Evolutionary conservation across 2,329 filamentous ascomycete genomes (phyloP).

Genomic region (Fusarium subglutinans): DNA sequence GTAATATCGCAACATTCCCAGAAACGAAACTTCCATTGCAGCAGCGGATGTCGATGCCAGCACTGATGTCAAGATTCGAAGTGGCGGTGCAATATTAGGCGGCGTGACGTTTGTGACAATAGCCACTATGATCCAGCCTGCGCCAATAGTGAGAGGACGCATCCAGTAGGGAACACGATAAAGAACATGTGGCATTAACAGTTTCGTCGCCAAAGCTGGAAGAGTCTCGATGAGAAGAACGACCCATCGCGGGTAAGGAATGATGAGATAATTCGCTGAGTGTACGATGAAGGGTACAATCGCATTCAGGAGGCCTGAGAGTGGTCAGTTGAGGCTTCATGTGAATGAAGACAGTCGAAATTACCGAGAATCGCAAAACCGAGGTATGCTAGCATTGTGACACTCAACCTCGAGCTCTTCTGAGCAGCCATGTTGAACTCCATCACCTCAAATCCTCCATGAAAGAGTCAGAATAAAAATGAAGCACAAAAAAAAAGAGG

Average conservation of each 20-base stretch:
- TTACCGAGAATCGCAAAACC: slow-evolving; percentile 42
- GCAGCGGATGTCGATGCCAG: slow-evolving; percentile 45
- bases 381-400: slow-evolving; percentile 34
- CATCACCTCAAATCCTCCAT: neutral
- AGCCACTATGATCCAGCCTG: slow-evolving; percentile 44
- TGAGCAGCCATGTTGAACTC: neutral
- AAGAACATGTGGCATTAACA: slow-evolving; percentile 43
- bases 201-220: slow-evolving; percentile 44
- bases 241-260: slow-evolving; percentile 46
- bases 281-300: slow-evolving; percentile 45
- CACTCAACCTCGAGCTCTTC: slow-evolving; percentile 1
- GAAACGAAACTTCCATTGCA: slow-evolving; percentile 46
- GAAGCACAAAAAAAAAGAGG: neutral
- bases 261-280: slow-evolving; percentile 49
- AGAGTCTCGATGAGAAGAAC: slow-evolving; percentile 47
- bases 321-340: slow-evolving; percentile 7
- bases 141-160: slow-evolving; percentile 41
- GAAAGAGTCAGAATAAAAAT: neutral
- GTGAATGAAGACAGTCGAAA: neutral
- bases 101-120: slow-evolving; percentile 43
- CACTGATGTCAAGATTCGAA: slow-evolving; percentile 43
- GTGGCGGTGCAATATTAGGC: slow-evolving; percentile 46
- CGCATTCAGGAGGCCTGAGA: slow-evolving; percentile 44
- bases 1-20: slow-evolving; percentile 45
- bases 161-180: slow-evolving; percentile 42